These are phyloP conservation scores for Erodium chrysanthum DNA, from an alignment of 441 rosid species.

Conservation along the genomic window DNA sequence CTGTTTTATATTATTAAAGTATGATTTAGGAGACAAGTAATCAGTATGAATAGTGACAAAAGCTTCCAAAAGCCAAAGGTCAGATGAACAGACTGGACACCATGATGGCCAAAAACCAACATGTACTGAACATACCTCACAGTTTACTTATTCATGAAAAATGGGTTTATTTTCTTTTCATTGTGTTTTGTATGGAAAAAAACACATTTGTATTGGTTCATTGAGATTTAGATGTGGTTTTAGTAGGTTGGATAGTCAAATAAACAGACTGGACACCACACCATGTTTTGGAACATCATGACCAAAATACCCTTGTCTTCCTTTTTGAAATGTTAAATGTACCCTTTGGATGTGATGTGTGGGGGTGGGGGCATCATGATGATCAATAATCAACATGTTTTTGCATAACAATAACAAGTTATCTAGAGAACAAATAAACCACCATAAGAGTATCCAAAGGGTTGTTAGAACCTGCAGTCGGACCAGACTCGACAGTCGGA, in stretches of 20 bases:
- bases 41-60: too few relatives aligned
- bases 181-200: not conserved
- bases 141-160: not conserved
- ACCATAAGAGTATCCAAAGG: too few relatives aligned
- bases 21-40: too few relatives aligned
- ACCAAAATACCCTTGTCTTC: conserved; percentile 12
- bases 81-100: too few relatives aligned
- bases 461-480: too few relatives aligned
- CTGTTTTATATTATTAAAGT: too few relatives aligned
- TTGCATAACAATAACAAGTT: too few relatives aligned
- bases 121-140: too few relatives aligned
- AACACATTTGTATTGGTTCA: not conserved
- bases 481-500: too few relatives aligned
- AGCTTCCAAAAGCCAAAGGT: too few relatives aligned
- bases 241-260: conserved; percentile 18
- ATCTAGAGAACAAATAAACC: too few relatives aligned
- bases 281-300: not conserved
- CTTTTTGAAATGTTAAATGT: not conserved
- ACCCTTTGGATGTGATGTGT: not conserved
- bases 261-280: conserved; percentile 21
- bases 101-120: too few relatives aligned
- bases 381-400: not conserved
- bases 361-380: not conserved
- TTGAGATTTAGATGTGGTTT: not conserved
- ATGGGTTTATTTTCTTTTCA: not conserved